Evolutionary conservation across 306 rosid species (phyloP), one percentile per base, ranked within the genome.

Genomic region (Castanea crenata): DNA sequence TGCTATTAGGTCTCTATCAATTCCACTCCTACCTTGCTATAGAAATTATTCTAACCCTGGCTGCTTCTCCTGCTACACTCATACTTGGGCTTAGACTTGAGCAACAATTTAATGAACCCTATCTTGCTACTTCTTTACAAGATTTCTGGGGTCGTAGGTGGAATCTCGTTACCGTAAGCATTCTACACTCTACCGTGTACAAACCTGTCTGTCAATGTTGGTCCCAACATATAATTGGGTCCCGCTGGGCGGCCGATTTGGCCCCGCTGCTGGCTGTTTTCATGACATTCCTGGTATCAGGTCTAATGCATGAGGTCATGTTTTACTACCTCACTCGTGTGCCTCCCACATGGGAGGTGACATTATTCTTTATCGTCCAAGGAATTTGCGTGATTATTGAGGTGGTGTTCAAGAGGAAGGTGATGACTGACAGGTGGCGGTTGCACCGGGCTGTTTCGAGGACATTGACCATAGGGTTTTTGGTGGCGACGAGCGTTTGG

Each of bases 61-160:
- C 6, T 16, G 89, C 85, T 0, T 38, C 79, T 0, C 91, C 92
- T 1, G 90, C 81, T 78, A 80, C 83, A 69, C 76, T 86, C 76
- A 0, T 83, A 0, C 80, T 82, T 0, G 89, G 88, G 3, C 80
- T 82, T 5, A 84, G 87, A 61, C 71, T 94, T 0, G 92, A 90
- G 44, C 92, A 88, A 0, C 97, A 87, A 19, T 95, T 83, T 80
- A n/a, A 91, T 16, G 87, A 92, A 67, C 98, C 97, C 0, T 89
- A 89, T 58, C 85, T 90, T 5, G 19, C 83, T 19, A 86, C 94
- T 0, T 95, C 99, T 0, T 91, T 95, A 8, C 97, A 88, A 61
- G 96, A 95, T 62, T 95, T 95, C 3, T 95, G 96, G 98, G 93
- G 98, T 13, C 91, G 84, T 1, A 76, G 98, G 57, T 95, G 94